Evolutionary conservation across 1,284 basidiomycete species (phyloP), one percentile per base, ranked within the genome.

Genomic region (Puccinia triticina): DNA sequence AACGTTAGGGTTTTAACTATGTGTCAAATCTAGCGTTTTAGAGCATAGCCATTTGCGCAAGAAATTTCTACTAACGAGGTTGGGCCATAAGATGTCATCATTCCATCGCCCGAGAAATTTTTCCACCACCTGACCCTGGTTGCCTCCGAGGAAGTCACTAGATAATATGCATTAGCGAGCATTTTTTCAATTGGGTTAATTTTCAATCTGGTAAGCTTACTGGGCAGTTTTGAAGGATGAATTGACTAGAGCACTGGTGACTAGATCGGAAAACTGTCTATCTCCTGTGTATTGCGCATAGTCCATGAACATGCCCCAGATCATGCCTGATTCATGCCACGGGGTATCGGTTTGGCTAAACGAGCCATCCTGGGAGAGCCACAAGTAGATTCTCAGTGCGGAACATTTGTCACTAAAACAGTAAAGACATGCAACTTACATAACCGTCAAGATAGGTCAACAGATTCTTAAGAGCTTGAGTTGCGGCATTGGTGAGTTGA

Each of bases 251-350:
- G 77, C 77, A 57, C 34, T 48, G 11, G 66, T 40, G 48, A 79
- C 66, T 37, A 69, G 50, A 29, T 34, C 29, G 16, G 66, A 71
- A 50, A 79, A 79, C 37, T 69, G 66, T 8, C 7, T 55, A 71
- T 79, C 77, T 48, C 77, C 77, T 59, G 77, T 79, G 59, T 66
- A 79, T 71, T 69, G 40, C 57, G 66, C 66, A 57, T 79, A 79
- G 43, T 79, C 77, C 32, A 79, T 66, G 34, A 69, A 79, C 77
- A 71, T 71, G 34, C 66, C 43, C 64, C 66, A 79, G 43, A 79
- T 79, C 77, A 79, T 79, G 18, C 77, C 77, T 50, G 77, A 71
- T 71, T 79, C 77, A 50, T 79, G 77, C 77, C 77, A 79, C 50
- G 77, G 77, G 21, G 66, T 79, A 14, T 53, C 18, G 16, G 34